phyloP scores from a whole-genome alignment of 2,329 filamentous ascomycete species.

The Colletotrichum tropicale region DNA sequence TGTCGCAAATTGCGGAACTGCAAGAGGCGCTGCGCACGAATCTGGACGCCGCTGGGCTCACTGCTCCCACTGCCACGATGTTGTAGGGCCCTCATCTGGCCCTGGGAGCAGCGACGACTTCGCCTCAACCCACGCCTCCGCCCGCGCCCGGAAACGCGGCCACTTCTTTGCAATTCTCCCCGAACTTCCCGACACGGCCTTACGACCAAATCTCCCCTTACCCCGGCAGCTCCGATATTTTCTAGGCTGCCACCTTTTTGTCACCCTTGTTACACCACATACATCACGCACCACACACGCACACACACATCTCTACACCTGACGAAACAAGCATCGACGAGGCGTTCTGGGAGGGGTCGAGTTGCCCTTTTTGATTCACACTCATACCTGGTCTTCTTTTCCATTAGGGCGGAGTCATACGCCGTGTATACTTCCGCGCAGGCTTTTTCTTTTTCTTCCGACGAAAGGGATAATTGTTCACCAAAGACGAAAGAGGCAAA shows the following conservation, averaged over 20 bases:
- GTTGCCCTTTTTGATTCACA: not conserved
- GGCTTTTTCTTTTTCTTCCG: not conserved
- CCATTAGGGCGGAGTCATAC: not conserved
- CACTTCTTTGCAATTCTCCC: not conserved
- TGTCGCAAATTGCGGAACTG: constrained; percentile 52
- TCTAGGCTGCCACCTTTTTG: constrained; percentile 2
- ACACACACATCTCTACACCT: not conserved
- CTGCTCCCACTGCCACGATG: constrained; percentile 46
- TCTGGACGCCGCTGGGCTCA: constrained; percentile 29
- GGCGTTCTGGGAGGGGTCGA: constrained; percentile 10
- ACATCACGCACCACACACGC: not conserved
- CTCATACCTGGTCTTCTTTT: constrained; percentile 1
- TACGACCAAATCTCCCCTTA: constrained; percentile 10
- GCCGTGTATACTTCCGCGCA: not conserved
- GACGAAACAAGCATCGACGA: constrained; percentile 18
- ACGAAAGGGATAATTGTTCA: not conserved
- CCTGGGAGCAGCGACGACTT: constrained; percentile 26
- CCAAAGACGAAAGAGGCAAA: not conserved
- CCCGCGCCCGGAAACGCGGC: not conserved
- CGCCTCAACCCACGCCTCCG: not conserved
- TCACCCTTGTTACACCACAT: not conserved
- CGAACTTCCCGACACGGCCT: constrained; percentile 9
- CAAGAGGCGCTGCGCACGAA: constrained; percentile 43
- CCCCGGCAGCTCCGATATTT: constrained; percentile 1
- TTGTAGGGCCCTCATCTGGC: constrained; percentile 29